phyloP scores from a whole-genome alignment of 371 early-diverging fungal species.

The Haplosporangium sp. region DNA sequence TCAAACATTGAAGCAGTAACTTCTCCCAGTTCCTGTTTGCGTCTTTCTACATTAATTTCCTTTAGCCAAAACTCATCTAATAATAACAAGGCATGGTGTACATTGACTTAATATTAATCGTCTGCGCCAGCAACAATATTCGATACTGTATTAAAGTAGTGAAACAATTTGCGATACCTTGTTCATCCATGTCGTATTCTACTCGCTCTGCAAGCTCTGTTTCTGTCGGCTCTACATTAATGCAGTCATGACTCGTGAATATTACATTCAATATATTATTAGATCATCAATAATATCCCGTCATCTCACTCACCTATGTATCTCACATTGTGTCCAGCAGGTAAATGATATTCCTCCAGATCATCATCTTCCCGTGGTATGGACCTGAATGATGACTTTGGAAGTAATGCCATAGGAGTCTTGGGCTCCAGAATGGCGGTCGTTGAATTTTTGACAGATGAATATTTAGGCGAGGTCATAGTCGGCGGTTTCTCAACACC shows the following conservation, averaged over 20 bases:
- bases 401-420: constrained; percentile 40
- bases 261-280: neutral
- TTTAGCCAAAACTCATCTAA: constrained; percentile 83
- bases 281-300: neutral
- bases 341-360: constrained; percentile 44
- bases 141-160: neutral
- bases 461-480: neutral
- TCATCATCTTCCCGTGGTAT: constrained; percentile 52
- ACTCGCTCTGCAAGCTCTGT: constrained; percentile 80
- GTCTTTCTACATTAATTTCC: constrained; percentile 74
- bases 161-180: constrained; percentile 65
- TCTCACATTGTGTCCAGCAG: constrained; percentile 35
- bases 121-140: neutral
- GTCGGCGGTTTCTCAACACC: neutral
- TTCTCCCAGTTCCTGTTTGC: constrained; percentile 64
- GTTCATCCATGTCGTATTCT: constrained; percentile 98
- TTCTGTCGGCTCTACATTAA: constrained; percentile 80
- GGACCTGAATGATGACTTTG: constrained; percentile 60
- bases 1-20: constrained; percentile 83
- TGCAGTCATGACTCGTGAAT: neutral
- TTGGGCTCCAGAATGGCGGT: constrained; percentile 37
- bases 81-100: neutral
- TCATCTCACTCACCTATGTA: constrained; percentile 23
- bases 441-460: neutral
- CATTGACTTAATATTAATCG: neutral